A percentile compares a stretch with the other conserved stretches of the same genome.
Conservation (phyloP, 495 filamentous ascomycete species). For the Saxispiralis lemnorum region DNA sequence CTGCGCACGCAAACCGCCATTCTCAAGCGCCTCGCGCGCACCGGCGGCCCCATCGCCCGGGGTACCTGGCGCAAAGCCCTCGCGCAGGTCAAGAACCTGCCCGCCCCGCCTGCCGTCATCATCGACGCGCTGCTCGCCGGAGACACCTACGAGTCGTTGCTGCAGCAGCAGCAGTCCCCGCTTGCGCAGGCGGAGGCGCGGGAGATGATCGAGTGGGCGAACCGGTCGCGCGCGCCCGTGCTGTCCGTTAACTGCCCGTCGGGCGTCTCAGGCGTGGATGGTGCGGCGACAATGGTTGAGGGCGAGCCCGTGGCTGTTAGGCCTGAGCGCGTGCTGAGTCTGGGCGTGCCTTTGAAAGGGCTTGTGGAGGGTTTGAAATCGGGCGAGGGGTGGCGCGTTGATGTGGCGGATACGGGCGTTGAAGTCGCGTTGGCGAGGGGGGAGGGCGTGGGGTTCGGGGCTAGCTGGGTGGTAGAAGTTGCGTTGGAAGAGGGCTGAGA, state of each 20-base stretch:
- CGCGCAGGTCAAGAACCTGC: constrained; percentile 33
- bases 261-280: constrained; percentile 63
- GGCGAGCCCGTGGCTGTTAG: constrained; percentile 55
- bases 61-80: constrained; percentile 23
- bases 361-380: constrained; percentile 50
- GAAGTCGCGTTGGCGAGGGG: constrained; percentile 74
- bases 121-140: constrained; percentile 79
- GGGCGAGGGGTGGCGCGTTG: constrained; percentile 55
- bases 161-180: constrained; percentile 25
- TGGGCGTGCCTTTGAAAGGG: constrained; percentile 72
- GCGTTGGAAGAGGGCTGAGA: constrained; percentile 11
- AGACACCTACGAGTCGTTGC: constrained; percentile 63
- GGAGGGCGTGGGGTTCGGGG: constrained; percentile 72
- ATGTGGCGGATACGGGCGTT: constrained; percentile 73
- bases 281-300: constrained; percentile 42
- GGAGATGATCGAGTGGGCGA: constrained; percentile 69
- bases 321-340: constrained; percentile 56
- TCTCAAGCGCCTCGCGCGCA: constrained; percentile 56
- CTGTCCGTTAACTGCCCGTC: constrained; percentile 75
- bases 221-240: constrained; percentile 57
- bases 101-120: constrained; percentile 56
- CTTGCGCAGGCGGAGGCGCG: constrained; percentile 42
- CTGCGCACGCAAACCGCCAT: constrained; percentile 39
- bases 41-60: constrained; percentile 44
- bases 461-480: constrained; percentile 60